phyloP scores from a whole-genome alignment of 2,329 filamentous ascomycete genomes.

The Gremmenia infestans region DNA sequence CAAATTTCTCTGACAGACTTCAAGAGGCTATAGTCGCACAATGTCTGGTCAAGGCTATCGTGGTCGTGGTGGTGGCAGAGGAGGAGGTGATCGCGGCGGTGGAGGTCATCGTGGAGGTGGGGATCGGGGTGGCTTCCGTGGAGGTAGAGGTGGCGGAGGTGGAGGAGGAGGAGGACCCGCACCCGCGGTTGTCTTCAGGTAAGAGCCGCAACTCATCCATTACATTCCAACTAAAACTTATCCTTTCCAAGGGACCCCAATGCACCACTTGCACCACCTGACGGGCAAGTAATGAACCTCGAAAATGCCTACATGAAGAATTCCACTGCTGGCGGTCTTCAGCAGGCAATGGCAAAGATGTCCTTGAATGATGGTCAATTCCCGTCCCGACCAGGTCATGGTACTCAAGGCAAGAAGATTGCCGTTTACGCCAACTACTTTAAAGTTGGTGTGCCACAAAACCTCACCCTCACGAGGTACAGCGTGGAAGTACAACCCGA shows the following conservation, averaged over 20 bases:
- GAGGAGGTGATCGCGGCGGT: constrained; percentile 25
- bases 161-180: constrained; percentile 26
- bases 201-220: constrained; percentile 13
- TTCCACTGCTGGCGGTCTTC: constrained; percentile 9
- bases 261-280: constrained; percentile 16
- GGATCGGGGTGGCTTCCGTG: constrained; percentile 18
- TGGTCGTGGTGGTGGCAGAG: constrained; percentile 29
- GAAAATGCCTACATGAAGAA: constrained; percentile 29
- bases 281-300: constrained; percentile 23
- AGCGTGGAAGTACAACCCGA: constrained; percentile 25
- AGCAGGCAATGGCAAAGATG: constrained; percentile 14
- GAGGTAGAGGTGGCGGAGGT: constrained; percentile 29
- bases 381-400: constrained; percentile 28
- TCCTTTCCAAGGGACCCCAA: constrained; percentile 20
- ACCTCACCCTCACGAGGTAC: constrained; percentile 26
- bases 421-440: constrained; percentile 31
- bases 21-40: background rate
- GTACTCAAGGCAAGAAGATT: constrained; percentile 25
- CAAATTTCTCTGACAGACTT: background rate
- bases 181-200: constrained; percentile 23
- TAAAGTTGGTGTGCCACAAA: constrained; percentile 17
- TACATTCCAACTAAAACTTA: background rate
- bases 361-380: constrained; percentile 11
- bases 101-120: constrained; percentile 25
- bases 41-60: constrained; percentile 17